Evolutionary conservation across 106 monocot genomes (phyloP).

Genomic region (Dendrobium huoshanense): DNA sequence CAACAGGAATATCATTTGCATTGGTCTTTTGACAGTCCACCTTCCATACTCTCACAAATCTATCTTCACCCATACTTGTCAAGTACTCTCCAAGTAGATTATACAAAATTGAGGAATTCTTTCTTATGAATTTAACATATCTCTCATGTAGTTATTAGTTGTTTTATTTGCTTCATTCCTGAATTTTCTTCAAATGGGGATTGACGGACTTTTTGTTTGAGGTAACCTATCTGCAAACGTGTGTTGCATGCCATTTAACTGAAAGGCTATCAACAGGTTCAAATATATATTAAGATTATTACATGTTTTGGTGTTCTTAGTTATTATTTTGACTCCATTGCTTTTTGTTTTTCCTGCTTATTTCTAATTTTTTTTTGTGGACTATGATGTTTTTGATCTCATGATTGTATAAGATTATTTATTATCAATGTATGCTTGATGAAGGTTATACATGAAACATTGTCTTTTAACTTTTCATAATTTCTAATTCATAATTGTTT

Average conservation of each 20-base stretch:
- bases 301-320: neutral
- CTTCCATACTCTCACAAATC: slow-evolving; percentile 65
- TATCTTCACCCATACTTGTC: slow-evolving; percentile 64
- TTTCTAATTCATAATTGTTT: neutral
- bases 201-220: neutral
- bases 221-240: neutral
- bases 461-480: neutral
- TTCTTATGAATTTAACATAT: slow-evolving; percentile 37
- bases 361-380: neutral
- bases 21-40: slow-evolving; percentile 19
- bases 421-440: neutral
- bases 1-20: slow-evolving; percentile 33
- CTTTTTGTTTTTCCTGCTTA: neutral
- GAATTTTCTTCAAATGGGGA: neutral
- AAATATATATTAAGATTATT: neutral
- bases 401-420: neutral
- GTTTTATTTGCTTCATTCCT: neutral
- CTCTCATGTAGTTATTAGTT: too few relatives aligned
- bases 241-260: neutral
- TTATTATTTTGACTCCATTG: neutral
- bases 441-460: neutral
- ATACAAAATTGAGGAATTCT: neutral
- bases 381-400: neutral
- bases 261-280: neutral
- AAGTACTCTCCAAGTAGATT: slow-evolving; percentile 33